Percentiles rank a stretch among this genome's conserved stretches.
Evolutionary conservation across 371 early-diverging fungal species (phyloP).

Genomic region (Nematocida minor): DNA sequence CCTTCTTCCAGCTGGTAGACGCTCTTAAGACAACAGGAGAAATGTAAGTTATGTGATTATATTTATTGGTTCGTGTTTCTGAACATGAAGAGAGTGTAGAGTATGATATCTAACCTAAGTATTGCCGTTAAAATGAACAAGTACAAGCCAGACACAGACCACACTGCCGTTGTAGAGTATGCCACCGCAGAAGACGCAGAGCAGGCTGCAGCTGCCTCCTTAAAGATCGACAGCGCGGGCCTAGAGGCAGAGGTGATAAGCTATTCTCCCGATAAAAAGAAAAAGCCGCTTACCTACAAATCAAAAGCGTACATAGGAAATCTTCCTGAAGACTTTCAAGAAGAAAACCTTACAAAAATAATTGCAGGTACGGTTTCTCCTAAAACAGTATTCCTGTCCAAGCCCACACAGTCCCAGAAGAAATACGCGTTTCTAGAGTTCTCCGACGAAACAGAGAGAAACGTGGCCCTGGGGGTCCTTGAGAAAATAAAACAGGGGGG

Average conservation of each 20-base stretch:
- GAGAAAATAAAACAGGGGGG: constrained; percentile 46
- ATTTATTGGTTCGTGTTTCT: constrained; percentile 34
- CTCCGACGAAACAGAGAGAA: background rate
- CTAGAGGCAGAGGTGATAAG: background rate
- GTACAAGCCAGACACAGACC: background rate
- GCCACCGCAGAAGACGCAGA: background rate
- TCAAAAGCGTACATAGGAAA: constrained; percentile 30
- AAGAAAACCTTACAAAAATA: background rate
- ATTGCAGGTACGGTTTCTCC: background rate
- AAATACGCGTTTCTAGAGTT: constrained; percentile 49
- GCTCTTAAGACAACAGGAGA: constrained; percentile 22
- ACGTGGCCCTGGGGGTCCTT: constrained; percentile 29
- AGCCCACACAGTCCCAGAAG: background rate
- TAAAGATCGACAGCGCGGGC: background rate
- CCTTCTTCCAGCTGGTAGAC: constrained; percentile 8
- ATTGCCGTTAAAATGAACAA: constrained; percentile 30
- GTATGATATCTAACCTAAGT: constrained; percentile 50
- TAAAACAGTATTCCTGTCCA: background rate
- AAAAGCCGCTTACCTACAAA: background rate
- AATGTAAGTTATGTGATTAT: constrained; percentile 56
- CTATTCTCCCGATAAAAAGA: background rate
- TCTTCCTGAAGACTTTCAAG: background rate
- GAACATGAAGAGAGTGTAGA: constrained; percentile 33
- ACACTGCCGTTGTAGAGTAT: constrained; percentile 18
- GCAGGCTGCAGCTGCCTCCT: background rate